Conservation (phyloP, 768 basidiomycete species). For the Boletus bicolor region DNA sequence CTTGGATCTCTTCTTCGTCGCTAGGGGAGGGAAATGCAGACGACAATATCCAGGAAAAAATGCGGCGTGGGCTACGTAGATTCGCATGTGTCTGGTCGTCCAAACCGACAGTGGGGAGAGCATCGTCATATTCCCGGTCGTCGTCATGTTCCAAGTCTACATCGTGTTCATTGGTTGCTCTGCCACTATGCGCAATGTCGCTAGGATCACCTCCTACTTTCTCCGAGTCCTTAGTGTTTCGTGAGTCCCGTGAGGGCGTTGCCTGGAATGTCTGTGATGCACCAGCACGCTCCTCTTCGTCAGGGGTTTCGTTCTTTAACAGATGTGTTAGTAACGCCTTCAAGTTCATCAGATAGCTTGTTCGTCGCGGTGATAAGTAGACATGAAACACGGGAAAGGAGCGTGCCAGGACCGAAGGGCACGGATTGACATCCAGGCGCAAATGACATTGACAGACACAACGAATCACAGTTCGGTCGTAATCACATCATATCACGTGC, state of each 20-base stretch:
- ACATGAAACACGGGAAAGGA: constrained; percentile 9
- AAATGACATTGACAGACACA: not conserved
- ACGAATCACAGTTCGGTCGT: too few species aligned
- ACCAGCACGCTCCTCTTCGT: constrained; percentile 12
- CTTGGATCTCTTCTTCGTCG: constrained; percentile 26
- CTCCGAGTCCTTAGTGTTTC: not conserved
- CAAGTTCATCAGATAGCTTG: constrained; percentile 12
- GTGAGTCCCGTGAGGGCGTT: not conserved
- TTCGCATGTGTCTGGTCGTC: not conserved
- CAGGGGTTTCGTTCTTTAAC: constrained; percentile 11
- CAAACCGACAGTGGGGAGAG: not conserved
- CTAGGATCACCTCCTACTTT: not conserved
- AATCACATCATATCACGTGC: constrained; percentile 8
- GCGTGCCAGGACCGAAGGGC: not conserved
- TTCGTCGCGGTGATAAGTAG: not conserved
- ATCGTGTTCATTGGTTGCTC: not conserved
- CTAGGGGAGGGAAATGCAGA: constrained; percentile 18
- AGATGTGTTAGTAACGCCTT: constrained; percentile 6
- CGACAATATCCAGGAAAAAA: constrained; percentile 6
- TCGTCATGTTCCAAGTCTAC: constrained; percentile 9
- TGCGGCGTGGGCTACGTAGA: not conserved
- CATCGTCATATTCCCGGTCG: constrained; percentile 6
- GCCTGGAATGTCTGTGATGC: not conserved
- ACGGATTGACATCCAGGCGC: not conserved
- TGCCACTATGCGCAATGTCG: not conserved